Percentiles rank a stretch among this genome's conserved stretches.
Conservation (phyloP, 1,284 basidiomycete genomes). For the Pseudozyma flocculosa region DNA sequence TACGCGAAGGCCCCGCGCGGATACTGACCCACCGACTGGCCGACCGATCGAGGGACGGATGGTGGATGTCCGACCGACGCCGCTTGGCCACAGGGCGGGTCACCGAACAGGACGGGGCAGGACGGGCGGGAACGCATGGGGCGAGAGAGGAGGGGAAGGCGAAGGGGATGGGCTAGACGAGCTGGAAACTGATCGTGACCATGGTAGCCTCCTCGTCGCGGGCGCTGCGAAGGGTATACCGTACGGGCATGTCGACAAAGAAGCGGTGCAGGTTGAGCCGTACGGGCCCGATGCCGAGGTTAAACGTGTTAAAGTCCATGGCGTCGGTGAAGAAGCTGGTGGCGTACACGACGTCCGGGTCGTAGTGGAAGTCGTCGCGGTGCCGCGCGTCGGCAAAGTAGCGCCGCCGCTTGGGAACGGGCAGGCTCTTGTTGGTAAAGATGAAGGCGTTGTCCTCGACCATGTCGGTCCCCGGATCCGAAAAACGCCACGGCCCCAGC, state of each 20-base stretch:
- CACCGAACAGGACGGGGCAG: too few species aligned
- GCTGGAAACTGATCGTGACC: conserved; percentile 58
- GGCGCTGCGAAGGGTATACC: conserved; percentile 59
- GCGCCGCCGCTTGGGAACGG: conserved; percentile 58
- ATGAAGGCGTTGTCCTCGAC: conserved; percentile 61
- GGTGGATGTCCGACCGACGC: too few species aligned
- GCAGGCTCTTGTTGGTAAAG: conserved; percentile 56
- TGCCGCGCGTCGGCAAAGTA: conserved; percentile 55
- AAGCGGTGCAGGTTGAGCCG: conserved; percentile 40
- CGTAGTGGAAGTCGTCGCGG: conserved; percentile 53
- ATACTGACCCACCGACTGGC: too few species aligned
- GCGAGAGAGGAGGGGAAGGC: too few species aligned
- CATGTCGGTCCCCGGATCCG: conserved; percentile 57
- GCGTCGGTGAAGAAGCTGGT: conserved; percentile 50
- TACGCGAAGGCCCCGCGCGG: too few species aligned
- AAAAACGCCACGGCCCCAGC: conserved; percentile 59
- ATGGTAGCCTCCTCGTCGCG: conserved; percentile 57
- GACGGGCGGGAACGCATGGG: too few species aligned
- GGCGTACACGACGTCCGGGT: conserved; percentile 56
- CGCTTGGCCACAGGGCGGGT: too few species aligned
- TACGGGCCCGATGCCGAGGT: conserved; percentile 48
- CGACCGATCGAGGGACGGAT: too few species aligned
- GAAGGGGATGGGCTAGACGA: too few species aligned
- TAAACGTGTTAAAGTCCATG: conserved; percentile 53
- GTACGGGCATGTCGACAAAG: conserved; percentile 59